These are phyloP conservation scores for Artemisia tridentata DNA, from an alignment of 129 eudicot genomes.

Conservation along the genomic window DNA sequence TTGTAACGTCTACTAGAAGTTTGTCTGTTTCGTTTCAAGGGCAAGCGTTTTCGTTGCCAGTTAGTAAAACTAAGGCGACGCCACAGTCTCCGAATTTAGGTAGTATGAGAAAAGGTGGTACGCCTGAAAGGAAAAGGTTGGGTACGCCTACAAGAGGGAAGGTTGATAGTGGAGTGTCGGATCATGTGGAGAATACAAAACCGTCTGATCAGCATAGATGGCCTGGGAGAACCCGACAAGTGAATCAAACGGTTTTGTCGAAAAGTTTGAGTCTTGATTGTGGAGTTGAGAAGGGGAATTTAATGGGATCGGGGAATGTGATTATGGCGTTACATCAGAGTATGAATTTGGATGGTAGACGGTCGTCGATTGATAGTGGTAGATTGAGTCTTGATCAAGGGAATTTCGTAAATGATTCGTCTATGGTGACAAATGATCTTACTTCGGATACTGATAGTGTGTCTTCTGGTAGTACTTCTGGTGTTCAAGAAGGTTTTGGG, in stretches of 20 bases:
- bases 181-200: slow-evolving; percentile 61
- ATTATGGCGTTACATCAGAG: slow-evolving; percentile 61
- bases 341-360: slow-evolving; percentile 46
- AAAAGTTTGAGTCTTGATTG: slow-evolving; percentile 58
- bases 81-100: slow-evolving; percentile 48
- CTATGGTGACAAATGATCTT: slow-evolving; percentile 54
- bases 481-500: slow-evolving; percentile 56
- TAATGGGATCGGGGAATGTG: slow-evolving; percentile 65
- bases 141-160: slow-evolving; percentile 64
- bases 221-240: slow-evolving; percentile 57
- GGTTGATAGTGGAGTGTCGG: slow-evolving; percentile 41
- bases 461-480: slow-evolving; percentile 94
- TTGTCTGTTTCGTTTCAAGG: slow-evolving; percentile 95
- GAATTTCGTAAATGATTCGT: slow-evolving; percentile 45
- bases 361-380: slow-evolving; percentile 73
- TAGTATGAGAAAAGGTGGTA: slow-evolving; percentile 63
- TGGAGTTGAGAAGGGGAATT: slow-evolving; percentile 38
- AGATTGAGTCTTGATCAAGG: slow-evolving; percentile 65
- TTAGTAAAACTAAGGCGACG: slow-evolving; percentile 84
- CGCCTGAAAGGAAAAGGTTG: slow-evolving; percentile 73
- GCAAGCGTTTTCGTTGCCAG: slow-evolving; percentile 75
- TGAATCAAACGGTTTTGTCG: slow-evolving; percentile 42
- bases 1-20: slow-evolving; percentile 85
- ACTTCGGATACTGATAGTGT: slow-evolving; percentile 92
- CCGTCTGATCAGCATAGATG: slow-evolving; percentile 68